Conservation (phyloP, 768 basidiomycete species). For the Pulveroboletus sp. region DNA sequence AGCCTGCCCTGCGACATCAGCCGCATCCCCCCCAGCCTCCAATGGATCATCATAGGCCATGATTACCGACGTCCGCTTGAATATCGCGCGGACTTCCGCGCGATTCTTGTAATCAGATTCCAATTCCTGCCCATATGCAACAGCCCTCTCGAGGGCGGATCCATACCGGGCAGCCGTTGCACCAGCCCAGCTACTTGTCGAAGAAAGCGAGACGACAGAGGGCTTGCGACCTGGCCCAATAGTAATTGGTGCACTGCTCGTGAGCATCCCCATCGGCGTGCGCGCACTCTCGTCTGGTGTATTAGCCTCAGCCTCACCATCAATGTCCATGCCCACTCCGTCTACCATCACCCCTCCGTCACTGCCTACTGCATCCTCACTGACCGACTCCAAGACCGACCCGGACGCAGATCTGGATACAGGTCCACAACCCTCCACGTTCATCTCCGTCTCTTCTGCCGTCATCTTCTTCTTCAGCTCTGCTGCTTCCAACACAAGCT, state of each 20-base stretch:
- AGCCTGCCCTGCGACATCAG: constrained; percentile 63
- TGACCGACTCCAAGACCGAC: constrained; percentile 24
- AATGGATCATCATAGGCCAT: constrained; percentile 76
- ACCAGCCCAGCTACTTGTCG: constrained; percentile 20
- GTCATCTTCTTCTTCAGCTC: constrained; percentile 64
- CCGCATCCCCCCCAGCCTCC: constrained; percentile 58
- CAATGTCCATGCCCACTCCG: constrained; percentile 58
- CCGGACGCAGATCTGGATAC: constrained; percentile 25
- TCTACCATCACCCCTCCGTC: constrained; percentile 41
- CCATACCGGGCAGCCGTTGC: constrained; percentile 42
- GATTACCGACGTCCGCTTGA: constrained; percentile 73
- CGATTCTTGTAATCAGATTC: constrained; percentile 65
- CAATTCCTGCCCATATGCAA: constrained; percentile 69
- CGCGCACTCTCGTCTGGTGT: constrained; percentile 7
- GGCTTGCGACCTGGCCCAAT: constrained; percentile 28
- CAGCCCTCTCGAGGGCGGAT: constrained; percentile 56
- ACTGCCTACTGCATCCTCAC: constrained; percentile 33
- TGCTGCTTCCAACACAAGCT: constrained; percentile 67
- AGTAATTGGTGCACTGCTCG: constrained; percentile 26
- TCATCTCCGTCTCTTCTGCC: constrained; percentile 34
- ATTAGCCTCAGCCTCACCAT: constrained; percentile 32
- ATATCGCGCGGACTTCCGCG: constrained; percentile 57
- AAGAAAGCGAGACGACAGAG: constrained; percentile 26
- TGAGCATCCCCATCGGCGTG: constrained; percentile 9
- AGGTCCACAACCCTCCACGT: constrained; percentile 22